Percentiles rank a stretch among this genome's conserved stretches.
phyloP scores from a whole-genome alignment of 106 monocot genomes.

The Cymbidium sinense region DNA sequence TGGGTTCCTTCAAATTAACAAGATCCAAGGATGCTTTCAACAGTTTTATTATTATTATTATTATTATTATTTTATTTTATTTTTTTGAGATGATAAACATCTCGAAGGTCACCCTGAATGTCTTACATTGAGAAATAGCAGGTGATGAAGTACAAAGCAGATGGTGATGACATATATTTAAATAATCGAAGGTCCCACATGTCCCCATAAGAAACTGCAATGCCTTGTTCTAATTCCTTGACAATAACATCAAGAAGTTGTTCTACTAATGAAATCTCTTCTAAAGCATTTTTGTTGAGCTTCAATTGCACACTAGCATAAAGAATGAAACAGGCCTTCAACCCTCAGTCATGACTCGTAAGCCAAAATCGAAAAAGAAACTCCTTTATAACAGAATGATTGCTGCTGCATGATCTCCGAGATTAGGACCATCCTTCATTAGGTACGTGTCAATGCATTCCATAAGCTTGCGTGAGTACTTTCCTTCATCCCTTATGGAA shows the following conservation, averaged over 20 bases:
- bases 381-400: conserved; percentile 65
- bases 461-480: conserved; percentile 84
- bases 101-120: too few relatives aligned
- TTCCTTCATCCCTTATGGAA: conserved; percentile 77
- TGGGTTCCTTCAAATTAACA: too few relatives aligned
- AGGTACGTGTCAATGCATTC: conserved; percentile 76
- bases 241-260: conserved; percentile 63
- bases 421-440: conserved; percentile 90
- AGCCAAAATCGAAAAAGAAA: conserved; percentile 69
- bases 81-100: too few relatives aligned
- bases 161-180: too few relatives aligned
- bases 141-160: too few relatives aligned
- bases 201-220: conserved; percentile 24
- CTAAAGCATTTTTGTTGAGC: conserved; percentile 35
- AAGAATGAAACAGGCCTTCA: conserved; percentile 68
- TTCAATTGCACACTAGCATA: conserved; percentile 62
- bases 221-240: conserved; percentile 67
- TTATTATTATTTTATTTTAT: too few relatives aligned
- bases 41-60: too few relatives aligned
- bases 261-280: conserved; percentile 36
- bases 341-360: conserved; percentile 53
- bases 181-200: too few relatives aligned
- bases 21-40: too few relatives aligned
- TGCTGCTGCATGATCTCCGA: conserved; percentile 51
- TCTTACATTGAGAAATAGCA: too few relatives aligned